Base-by-base conservation (phyloP, 441 rosid genomes). In the Aquilaria agallochum region DNA sequence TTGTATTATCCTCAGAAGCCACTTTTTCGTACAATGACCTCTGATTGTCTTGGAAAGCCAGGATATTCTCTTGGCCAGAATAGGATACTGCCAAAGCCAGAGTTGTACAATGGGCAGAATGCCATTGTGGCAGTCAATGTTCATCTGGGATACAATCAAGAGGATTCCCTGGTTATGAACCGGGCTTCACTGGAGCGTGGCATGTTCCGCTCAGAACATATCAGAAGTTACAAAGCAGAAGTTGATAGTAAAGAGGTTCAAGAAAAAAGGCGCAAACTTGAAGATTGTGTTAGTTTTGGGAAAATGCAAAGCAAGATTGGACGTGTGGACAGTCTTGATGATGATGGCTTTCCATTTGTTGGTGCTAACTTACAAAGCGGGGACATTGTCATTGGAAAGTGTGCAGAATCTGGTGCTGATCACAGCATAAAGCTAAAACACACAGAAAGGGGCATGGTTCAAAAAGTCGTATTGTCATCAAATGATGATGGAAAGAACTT, bases 91-190 rank as follows among this genome's bases (percentile, higher is more conserved):
- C 84, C 90, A 1, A 85, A 64, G 76, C 80, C 90, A 2, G 88
- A 84, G 72, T 67, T 83, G 27, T 88, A 72, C 64, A 95, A 92
- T 66, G 98, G 99, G 34, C 98, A 89, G 81, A 89, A 86, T 61
- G 89, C 91, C 12, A 88, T 92, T 45, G 98, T 92, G 20, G 99
- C 98, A 0, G 97, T 89, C 64, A 95, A 92, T 77, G 95, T 89
- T 57, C 99, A 92, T 65, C 75, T 86, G 2, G 99, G 99, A 42
- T 95, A 88, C 78, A 95, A 95, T 78, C 98, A 92, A 69, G 98
- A 95, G 74, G 98, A 92, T 62, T 86, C 98, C 36, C 72, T 92
- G 68, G 99, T 89, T 34, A 92, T 95, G 98, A 95, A 95, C 63
- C 81, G 82, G 14, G 96, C 97, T 60, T 91, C 97, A 14, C 44